Evolutionary conservation across 805 yeast genomes (phyloP).

Genomic region (Myxozyma geophila): DNA sequence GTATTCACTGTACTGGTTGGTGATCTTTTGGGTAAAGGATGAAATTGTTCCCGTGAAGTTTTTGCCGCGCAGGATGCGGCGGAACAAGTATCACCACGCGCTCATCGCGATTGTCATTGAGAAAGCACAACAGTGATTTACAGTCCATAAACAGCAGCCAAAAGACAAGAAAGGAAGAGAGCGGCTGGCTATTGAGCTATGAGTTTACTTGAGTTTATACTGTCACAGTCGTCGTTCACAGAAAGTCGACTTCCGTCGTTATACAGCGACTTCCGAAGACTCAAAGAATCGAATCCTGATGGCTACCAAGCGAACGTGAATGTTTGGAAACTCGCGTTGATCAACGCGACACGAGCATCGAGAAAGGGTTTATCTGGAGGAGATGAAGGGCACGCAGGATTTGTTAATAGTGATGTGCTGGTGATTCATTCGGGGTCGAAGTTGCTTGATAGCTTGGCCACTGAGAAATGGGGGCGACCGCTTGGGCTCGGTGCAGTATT

Average conservation of each 20-base stretch:
- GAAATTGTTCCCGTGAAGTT: not conserved
- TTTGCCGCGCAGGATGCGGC: conserved; percentile 8
- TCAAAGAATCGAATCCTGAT: conserved; percentile 52
- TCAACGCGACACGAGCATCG: conserved; percentile 38
- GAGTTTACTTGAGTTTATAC: conserved; percentile 18
- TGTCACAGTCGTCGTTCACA: conserved; percentile 46
- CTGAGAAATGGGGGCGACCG: conserved; percentile 24
- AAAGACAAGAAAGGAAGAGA: too few relatives aligned
- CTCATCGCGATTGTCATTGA: not conserved
- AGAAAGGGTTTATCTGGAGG: not conserved
- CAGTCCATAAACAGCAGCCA: too few relatives aligned
- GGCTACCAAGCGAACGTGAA: conserved; percentile 56
- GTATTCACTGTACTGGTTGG: not conserved
- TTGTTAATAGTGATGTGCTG: conserved; percentile 4
- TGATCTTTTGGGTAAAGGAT: not conserved
- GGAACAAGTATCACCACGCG: not conserved
- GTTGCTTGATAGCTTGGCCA: conserved; percentile 11
- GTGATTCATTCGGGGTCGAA: conserved; percentile 24
- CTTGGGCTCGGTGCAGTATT: conserved; percentile 23
- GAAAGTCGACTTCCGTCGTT: conserved; percentile 52
- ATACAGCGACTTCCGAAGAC: conserved; percentile 53
- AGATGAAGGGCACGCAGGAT: not conserved
- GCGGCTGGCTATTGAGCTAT: not conserved
- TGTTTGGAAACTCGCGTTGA: conserved; percentile 53
- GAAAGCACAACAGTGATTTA: too few relatives aligned